Base-by-base conservation (phyloP, 805 yeast species). In the Clavispora phyllophila region DNA sequence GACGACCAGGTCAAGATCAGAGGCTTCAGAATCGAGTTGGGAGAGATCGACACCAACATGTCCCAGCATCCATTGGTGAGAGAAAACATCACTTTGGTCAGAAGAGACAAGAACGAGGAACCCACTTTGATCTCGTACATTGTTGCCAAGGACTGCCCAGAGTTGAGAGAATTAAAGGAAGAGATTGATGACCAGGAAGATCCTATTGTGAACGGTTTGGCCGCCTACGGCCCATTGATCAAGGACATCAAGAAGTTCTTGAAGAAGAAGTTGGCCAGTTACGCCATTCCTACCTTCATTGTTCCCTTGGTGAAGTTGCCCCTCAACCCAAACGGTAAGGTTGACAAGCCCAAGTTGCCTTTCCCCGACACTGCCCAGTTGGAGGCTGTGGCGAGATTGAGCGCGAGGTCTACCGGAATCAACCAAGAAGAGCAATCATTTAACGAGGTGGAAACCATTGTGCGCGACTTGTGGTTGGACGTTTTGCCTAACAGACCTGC, bases 1-100 rank as follows among this genome's bases (percentile, higher is more conserved):
- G 99, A 93, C 68, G 98, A 91, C 61, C 99, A 93, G 66, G 96
- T 93, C 47, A 93, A 93, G 65, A 93, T 93, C 53, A 82, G 99
- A 70, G 99, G 99, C 2, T 95, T 93, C 79, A 81, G 99, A 68
- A 95, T 93, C 50, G 99, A 93, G 68, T 74, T 93, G 43, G 99
- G 99, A 46, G 99, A 93, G 67, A 95, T 93, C 60, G 98, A 93
- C 63, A 93, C 99, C 13, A 96, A 93, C 61, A 78, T 93, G 48
- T 89, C 97, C 12, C 96, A 89, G 63, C 96, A 90, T 69, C 86
- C 93, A 2, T 68, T 81, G 49, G 95, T 93, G 39, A 81, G 98
- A 62, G 97, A 93, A 65, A 93, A 93, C 59, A 73, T 89, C 40
- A 93, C 99, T 1, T 71, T 93, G 44, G 98, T 93, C 14, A 80